Evolutionary conservation across 352 stramenopile genomes (phyloP).

Genomic region (Phytopythium chamaehyphon): DNA sequence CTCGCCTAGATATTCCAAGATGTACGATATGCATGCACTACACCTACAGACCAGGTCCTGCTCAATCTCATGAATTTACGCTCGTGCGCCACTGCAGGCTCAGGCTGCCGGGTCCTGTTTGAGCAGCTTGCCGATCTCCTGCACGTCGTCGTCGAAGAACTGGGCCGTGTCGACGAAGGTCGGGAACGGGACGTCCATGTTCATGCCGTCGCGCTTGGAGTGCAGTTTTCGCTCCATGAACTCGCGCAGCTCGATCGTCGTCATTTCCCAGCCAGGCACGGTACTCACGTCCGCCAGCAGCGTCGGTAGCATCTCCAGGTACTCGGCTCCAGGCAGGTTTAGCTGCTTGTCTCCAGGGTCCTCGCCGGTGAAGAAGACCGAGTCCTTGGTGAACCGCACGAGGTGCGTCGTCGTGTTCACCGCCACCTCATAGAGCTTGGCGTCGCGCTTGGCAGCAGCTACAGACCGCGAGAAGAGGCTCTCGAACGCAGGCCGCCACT

Average conservation of each 20-base stretch:
- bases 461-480: slow-evolving; percentile 23
- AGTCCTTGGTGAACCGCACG: slow-evolving; percentile 70
- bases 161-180: slow-evolving; percentile 49
- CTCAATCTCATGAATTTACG: too few species aligned
- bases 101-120: slow-evolving; percentile 1
- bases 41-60: too few species aligned
- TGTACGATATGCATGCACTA: too few species aligned
- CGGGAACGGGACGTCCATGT: slow-evolving; percentile 37
- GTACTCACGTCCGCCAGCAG: slow-evolving; percentile 31
- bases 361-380: slow-evolving; percentile 39
- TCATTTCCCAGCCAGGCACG: slow-evolving; percentile 19
- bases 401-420: slow-evolving; percentile 50
- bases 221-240: slow-evolving; percentile 52
- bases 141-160: slow-evolving; percentile 36
- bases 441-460: slow-evolving; percentile 18
- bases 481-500: slow-evolving; percentile 32
- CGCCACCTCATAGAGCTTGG: slow-evolving; percentile 25
- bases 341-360: slow-evolving; percentile 15
- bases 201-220: slow-evolving; percentile 59
- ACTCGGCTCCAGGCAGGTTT: slow-evolving; percentile 20
- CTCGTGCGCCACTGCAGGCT: too few species aligned
- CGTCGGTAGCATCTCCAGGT: slow-evolving; percentile 35
- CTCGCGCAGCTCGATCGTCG: slow-evolving; percentile 28
- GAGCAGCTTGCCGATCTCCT: slow-evolving; percentile 24
- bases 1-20: too few species aligned